phyloP scores from a whole-genome alignment of 495 filamentous ascomycete species.

The Saxophila tyrrhenica region DNA sequence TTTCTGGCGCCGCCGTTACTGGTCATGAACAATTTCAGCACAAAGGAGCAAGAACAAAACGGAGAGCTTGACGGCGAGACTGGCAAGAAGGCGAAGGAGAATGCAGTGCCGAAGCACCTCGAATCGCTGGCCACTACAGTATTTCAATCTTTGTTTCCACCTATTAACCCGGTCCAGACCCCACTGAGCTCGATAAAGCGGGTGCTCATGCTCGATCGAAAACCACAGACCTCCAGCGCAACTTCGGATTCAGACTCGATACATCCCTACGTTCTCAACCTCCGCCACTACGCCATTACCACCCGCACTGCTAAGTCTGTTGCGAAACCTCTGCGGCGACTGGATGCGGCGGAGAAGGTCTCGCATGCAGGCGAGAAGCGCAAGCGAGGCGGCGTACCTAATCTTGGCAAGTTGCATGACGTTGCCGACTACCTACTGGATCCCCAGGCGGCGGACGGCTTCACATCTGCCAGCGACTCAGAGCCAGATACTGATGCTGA shows the following conservation, averaged over 20 bases:
- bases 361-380: slow-evolving; percentile 51
- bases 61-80: slow-evolving; percentile 41
- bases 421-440: slow-evolving; percentile 91
- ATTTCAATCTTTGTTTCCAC: slow-evolving; percentile 93
- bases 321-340: slow-evolving; percentile 65
- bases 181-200: slow-evolving; percentile 80
- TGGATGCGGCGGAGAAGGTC: slow-evolving; percentile 78
- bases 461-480: slow-evolving; percentile 82
- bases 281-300: slow-evolving; percentile 89
- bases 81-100: slow-evolving; percentile 4
- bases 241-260: slow-evolving; percentile 29
- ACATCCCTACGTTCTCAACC: slow-evolving; percentile 65
- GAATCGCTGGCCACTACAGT: slow-evolving; percentile 87
- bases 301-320: slow-evolving; percentile 60
- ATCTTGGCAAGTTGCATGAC: slow-evolving; percentile 81
- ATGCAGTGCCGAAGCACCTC: slow-evolving; percentile 62
- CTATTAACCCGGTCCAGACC: slow-evolving; percentile 84
- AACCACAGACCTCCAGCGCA: slow-evolving; percentile 30
- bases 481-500: slow-evolving; percentile 92
- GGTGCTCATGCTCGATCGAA: slow-evolving; percentile 81
- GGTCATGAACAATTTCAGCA: slow-evolving; percentile 96
- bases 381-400: slow-evolving; percentile 54
- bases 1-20: slow-evolving; percentile 39
- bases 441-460: slow-evolving; percentile 69
- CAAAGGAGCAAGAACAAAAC: slow-evolving; percentile 43